Base-by-base conservation (phyloP, 345 rosid genomes). In the Lepidium sativum region DNA sequence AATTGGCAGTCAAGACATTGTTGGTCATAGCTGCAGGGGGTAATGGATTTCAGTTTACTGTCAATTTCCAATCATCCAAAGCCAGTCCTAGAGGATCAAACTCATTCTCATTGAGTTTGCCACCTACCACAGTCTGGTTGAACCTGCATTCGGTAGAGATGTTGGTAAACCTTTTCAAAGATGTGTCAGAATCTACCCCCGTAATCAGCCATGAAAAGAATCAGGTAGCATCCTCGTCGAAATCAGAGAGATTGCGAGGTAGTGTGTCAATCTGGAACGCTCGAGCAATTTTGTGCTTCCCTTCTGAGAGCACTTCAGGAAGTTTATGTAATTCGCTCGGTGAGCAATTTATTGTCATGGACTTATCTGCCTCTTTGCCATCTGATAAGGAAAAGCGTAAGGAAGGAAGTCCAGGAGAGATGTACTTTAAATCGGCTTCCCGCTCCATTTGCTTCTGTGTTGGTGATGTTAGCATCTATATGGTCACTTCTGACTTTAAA, bases 271-370 rank as follows among this genome's bases (percentile, higher is more conserved):
- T 90, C 68, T 79, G 77, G 52, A 75, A 76, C 72, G 96, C 92
- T 48, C 86, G 97, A 75, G 57, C 80, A 14, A 76, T 94, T 47
- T 44, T 94, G 31, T 90, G 95, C 72, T 86, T 86, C 74, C 92
- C 97, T 65, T 76, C 75, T 60, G 78, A 79, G 63, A 70, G 66
- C 50, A 75, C 53, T 37, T 70, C 78, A 62, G 87, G 41, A 67
- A 39, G 31, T 48, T 68, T 64, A 14, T 70, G 71, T 71, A 69
- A 64, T 69, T 71, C 67, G 54, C 70, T 79, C 53, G 80, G 86
- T 84, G 81, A 80, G 63, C 81, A 81, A 44, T 88, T 94, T 67
- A 75, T 94, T 65, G 86, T 88, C 44, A 54, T 86, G 14, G 96
- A 91, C 73, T 55, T 91, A 55, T 74, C 74, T 50, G 67, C 88